Base-by-base conservation (phyloP, 2,329 filamentous ascomycete species). In the Penicillium olsonii region DNA sequence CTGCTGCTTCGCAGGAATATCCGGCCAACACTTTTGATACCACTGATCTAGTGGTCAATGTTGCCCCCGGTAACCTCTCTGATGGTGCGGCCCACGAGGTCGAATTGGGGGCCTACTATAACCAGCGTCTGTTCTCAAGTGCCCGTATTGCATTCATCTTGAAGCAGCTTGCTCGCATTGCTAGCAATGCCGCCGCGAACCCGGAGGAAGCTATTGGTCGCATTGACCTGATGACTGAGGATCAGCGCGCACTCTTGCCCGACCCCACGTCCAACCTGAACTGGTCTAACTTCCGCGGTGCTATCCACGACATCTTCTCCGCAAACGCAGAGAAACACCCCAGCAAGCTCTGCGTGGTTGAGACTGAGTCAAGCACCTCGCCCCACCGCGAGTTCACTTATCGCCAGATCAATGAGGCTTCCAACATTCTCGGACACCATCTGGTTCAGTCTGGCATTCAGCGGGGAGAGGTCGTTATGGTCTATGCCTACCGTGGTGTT, bases 401-500 rank as follows among this genome's bases (percentile, higher is more conserved):
- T 70, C 78, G 78, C 57, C 89, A 95, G 64, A 96, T 97, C 65
- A 81, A 91, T 65, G 87, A 96, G 74, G 86, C 87, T 0, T 87
- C 89, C 24, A 95, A 95, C 67, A 78, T 84, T 15, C 70, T 96
- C 6, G 88, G 90, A 18, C 85, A 95, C 71, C 83, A 95, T 65
- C 79, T 96, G 17, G 81, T 87, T 45, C 78, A 86, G 42, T 79
- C 84, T 62, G 91, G 92, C 50, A 78, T 90, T 55, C 78, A 84
- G 51, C 78, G 84, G 59, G 91, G 90, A 8, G 91, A 97, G 66
- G 91, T 96, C 2, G 90, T 96, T 62, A 95, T 96, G 89, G 88
- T 94, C 55, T 96, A 85, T 66, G 90, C 90, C 48, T 83, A 96
- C 71, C 84, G 92, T 50, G 84, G 84, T 48, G 91, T 96, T 27